A percentile compares a stretch with the other conserved stretches of the same genome.
phyloP scores from a whole-genome alignment of 2,329 filamentous ascomycete species.

The Colletotrichum godetiae region DNA sequence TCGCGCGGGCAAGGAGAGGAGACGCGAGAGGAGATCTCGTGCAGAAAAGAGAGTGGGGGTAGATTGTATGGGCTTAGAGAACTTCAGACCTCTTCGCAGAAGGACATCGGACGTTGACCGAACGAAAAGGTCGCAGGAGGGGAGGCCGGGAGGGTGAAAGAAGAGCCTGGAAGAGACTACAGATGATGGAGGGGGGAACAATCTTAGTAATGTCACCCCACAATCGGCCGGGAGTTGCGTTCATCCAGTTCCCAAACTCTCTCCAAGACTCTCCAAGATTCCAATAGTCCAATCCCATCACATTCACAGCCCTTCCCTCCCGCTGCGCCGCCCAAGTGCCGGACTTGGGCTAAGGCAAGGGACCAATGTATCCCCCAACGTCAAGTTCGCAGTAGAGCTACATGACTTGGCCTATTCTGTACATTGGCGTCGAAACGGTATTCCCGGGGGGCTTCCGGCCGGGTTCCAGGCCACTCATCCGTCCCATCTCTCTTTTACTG shows the following conservation, averaged over 20 bases:
- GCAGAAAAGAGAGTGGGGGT: slow-evolving; percentile 9
- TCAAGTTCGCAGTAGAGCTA: neutral
- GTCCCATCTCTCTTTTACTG: neutral
- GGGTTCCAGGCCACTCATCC: neutral
- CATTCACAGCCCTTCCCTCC: neutral
- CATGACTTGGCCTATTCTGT: no score
- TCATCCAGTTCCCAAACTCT: slow-evolving; percentile 19
- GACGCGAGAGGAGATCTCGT: slow-evolving; percentile 13
- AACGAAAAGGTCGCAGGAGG: neutral
- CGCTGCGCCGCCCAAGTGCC: neutral
- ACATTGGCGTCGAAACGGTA: neutral
- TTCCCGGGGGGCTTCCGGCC: slow-evolving; percentile 10
- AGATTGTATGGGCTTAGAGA: neutral
- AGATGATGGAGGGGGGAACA: neutral
- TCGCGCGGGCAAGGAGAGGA: slow-evolving; percentile 9
- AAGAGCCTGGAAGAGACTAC: neutral
- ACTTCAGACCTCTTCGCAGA: neutral
- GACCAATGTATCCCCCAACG: neutral
- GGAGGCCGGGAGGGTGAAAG: neutral
- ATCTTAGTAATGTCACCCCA: slow-evolving; percentile 28
- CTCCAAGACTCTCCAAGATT: neutral
- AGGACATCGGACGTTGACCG: slow-evolving; percentile 33
- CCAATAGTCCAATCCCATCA: neutral
- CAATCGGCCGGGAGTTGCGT: slow-evolving; percentile 25
- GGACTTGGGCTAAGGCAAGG: slow-evolving; percentile 7